These are phyloP conservation scores for Dorcoceras hygrometricum DNA, from an alignment of 257 asterid genomes.

Conservation along the genomic window DNA sequence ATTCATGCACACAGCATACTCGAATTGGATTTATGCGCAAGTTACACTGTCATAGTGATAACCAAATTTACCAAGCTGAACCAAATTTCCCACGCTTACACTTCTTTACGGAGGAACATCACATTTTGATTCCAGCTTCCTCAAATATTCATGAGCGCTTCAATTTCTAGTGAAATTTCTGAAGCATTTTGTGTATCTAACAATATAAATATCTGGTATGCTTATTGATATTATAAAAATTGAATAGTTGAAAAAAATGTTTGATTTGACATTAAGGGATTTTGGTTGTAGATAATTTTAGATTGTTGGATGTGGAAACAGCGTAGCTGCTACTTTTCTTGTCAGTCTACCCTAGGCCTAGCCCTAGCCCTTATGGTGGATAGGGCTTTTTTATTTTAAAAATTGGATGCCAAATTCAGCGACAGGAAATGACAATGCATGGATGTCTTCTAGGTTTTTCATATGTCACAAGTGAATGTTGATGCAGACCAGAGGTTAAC, in stretches of 20 bases:
- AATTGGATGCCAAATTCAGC: constrained; percentile 14
- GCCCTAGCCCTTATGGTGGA: constrained; percentile 3
- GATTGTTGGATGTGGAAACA: constrained; percentile 16
- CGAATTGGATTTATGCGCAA: constrained; percentile 13
- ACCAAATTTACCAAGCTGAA: constrained; percentile 16
- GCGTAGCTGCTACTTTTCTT: constrained; percentile 10
- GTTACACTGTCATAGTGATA: constrained; percentile 18
- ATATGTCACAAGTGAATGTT: constrained; percentile 59
- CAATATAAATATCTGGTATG: constrained; percentile 2
- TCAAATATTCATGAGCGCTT: neutral
- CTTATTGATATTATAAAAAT: constrained; percentile 17
- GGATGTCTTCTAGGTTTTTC: constrained; percentile 57
- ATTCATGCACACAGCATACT: constrained; percentile 4
- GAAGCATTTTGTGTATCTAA: constrained; percentile 6
- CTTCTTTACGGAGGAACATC: neutral
- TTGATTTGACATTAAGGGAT: constrained; percentile 21
- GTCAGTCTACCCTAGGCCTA: constrained; percentile 1
- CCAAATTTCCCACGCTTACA: constrained; percentile 3
- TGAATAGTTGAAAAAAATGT: constrained; percentile 15
- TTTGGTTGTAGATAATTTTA: constrained; percentile 12
- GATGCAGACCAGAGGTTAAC: constrained; percentile 99
- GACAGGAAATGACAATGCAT: constrained; percentile 16
- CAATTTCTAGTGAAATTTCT: constrained; percentile 17
- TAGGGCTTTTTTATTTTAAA: constrained; percentile 19
- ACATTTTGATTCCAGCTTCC: neutral